Percentiles rank a stretch among this genome's conserved stretches.
Evolutionary conservation across 805 yeast species (phyloP).

Genomic region (Saturnispora galanensis): DNA sequence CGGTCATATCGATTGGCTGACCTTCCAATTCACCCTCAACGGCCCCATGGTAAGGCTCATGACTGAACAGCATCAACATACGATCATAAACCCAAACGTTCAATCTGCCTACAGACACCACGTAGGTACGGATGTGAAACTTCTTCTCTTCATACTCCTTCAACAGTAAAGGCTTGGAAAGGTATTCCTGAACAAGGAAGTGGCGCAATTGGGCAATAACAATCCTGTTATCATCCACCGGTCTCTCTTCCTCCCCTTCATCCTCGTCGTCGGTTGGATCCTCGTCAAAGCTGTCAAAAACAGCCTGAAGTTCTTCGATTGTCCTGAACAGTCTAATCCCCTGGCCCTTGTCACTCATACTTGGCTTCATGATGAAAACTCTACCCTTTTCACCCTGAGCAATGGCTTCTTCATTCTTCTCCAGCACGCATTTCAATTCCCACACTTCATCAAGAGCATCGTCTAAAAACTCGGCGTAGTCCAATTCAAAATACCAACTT

Average conservation of each 20-base stretch:
- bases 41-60: conserved; percentile 34
- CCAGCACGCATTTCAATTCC: conserved; percentile 75
- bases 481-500: conserved; percentile 73
- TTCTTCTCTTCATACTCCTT: conserved; percentile 53
- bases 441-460: conserved; percentile 89
- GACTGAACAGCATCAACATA: conserved; percentile 77
- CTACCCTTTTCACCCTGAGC: conserved; percentile 20
- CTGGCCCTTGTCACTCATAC: conserved; percentile 96
- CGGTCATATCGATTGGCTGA: conserved; percentile 38
- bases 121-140: conserved; percentile 84
- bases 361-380: conserved; percentile 87
- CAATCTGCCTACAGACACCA: conserved; percentile 64
- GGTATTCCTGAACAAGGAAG: conserved; percentile 81
- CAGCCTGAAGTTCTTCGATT: conserved; percentile 66
- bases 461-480: conserved; percentile 91
- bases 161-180: conserved; percentile 57
- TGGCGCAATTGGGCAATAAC: conserved; percentile 83
- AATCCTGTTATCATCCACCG: conserved; percentile 42
- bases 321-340: conserved; percentile 81
- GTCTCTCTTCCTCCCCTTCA: conserved; percentile 25
- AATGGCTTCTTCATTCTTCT: conserved; percentile 31
- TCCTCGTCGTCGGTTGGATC: conserved; percentile 54
- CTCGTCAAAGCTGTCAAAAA: conserved; percentile 81
- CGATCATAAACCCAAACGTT: conserved; percentile 71
- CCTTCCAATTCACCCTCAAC: conserved; percentile 20